phyloP scores from a whole-genome alignment of 2,329 filamentous ascomycete species.

The Laburnicola sp. region DNA sequence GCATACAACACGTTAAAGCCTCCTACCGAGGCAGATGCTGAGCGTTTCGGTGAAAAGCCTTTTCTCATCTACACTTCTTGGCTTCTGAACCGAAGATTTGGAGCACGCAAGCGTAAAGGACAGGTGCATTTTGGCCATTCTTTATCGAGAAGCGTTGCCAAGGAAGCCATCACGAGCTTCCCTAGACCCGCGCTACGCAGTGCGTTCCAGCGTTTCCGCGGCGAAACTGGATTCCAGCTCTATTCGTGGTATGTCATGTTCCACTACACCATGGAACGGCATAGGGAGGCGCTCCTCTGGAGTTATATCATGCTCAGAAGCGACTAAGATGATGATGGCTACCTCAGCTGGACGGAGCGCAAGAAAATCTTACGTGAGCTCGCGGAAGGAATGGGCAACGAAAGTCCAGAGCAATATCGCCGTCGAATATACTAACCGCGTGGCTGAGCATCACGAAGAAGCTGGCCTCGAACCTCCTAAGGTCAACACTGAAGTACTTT shows the following conservation, averaged over 20 bases:
- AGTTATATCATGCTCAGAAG: slow-evolving; percentile 49
- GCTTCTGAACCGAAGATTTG: slow-evolving; percentile 51
- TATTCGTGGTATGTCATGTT: slow-evolving; percentile 51
- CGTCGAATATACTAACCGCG: slow-evolving; percentile 48
- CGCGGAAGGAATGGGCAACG: slow-evolving; percentile 42
- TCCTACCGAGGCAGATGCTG: slow-evolving; percentile 39
- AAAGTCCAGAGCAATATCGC: slow-evolving; percentile 35
- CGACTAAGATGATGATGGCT: slow-evolving; percentile 46
- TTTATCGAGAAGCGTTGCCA: slow-evolving; percentile 45
- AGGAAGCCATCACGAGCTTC: slow-evolving; percentile 49
- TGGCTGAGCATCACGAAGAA: slow-evolving; percentile 40
- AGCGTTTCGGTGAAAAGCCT: slow-evolving; percentile 50
- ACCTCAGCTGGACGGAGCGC: slow-evolving; percentile 48
- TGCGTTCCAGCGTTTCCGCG: slow-evolving; percentile 49
- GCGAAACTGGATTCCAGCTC: slow-evolving; percentile 49
- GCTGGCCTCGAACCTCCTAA: slow-evolving; percentile 48
- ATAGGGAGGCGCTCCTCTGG: slow-evolving; percentile 50
- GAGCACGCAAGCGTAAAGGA: slow-evolving; percentile 49
- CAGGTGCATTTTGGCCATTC: slow-evolving; percentile 52
- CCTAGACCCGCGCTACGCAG: slow-evolving; percentile 47
- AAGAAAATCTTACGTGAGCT: slow-evolving; percentile 44
- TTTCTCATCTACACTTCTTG: slow-evolving; percentile 52
- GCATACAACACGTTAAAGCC: slow-evolving; percentile 46
- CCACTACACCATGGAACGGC: slow-evolving; percentile 52
- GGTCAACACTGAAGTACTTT: slow-evolving; percentile 47